These are phyloP conservation scores for Waitea zeae DNA, from an alignment of 1,284 basidiomycete genomes.

Conservation along the genomic window DNA sequence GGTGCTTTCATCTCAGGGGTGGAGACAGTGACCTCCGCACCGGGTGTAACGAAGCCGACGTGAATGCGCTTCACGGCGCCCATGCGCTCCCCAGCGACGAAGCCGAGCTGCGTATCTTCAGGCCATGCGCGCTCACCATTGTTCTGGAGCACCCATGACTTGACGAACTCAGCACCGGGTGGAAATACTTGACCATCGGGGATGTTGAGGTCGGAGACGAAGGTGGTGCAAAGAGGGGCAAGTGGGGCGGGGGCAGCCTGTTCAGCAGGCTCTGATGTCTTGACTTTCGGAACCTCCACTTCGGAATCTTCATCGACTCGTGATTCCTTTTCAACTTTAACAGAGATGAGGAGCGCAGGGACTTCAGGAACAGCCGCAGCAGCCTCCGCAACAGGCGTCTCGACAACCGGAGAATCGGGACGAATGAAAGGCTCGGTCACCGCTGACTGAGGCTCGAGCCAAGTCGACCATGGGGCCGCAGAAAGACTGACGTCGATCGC, in stretches of 20 bases:
- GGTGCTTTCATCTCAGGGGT: slow-evolving; percentile 71
- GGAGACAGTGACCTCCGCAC: slow-evolving; percentile 43
- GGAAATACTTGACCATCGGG: slow-evolving; percentile 63
- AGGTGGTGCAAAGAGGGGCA: slow-evolving; percentile 26
- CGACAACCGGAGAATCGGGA: no score
- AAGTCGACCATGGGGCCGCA: no score
- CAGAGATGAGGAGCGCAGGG: no score
- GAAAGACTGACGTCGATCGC: no score
- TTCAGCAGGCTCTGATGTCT: neutral
- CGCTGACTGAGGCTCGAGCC: no score
- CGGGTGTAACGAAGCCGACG: slow-evolving; percentile 35
- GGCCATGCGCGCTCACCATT: slow-evolving; percentile 51
- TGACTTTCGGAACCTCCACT: neutral
- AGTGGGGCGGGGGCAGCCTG: neutral
- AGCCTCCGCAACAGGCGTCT: neutral
- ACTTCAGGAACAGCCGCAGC: neutral
- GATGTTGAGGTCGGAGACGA: slow-evolving; percentile 53
- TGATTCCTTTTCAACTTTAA: no score
- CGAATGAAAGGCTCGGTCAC: no score
- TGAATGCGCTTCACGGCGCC: slow-evolving; percentile 17
- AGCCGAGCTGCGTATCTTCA: slow-evolving; percentile 40
- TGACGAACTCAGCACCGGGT: slow-evolving; percentile 71
- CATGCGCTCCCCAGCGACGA: slow-evolving; percentile 45
- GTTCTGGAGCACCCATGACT: slow-evolving; percentile 63
- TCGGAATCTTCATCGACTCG: slow-evolving; percentile 3